Base-by-base conservation (phyloP, 345 rosid species). In the Diplotaxis tenuifolia region DNA sequence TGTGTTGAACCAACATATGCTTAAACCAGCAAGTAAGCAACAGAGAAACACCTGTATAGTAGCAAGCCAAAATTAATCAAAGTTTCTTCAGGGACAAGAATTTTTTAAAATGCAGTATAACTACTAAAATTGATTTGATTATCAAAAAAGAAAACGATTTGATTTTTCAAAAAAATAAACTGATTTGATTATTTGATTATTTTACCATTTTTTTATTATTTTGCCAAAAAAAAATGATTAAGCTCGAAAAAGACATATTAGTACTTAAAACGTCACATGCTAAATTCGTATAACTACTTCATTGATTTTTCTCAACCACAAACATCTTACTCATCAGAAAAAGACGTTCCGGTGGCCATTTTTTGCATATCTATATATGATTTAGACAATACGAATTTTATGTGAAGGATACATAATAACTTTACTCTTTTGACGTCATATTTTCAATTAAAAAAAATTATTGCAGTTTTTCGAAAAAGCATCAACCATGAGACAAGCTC, bases 1-100 rank as follows among this genome's bases (percentile, higher is more conserved):
- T 11, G 98, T 94, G 86, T 94, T 94, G 89, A 94, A 94, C 98
- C 97, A 94, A 58, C 97, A 91, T 50, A 94, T 94, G 79, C 97
- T 91, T 67, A 87, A 80, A 71, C 98, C 98, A 65, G 96, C 88
- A 38, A 89, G 67, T 82, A 94, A 78, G 77, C 98, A 94, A 21
- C 91, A 86, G 9, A 86, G 83, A 67, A 88, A 88, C 65, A 89
- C 90, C 97, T 94, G 90, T 34, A 54, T 25, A 65, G 1, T 42
- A 57, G 7, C 71, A 18, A 72, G 22, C 49, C 16, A 73, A 40
- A 45, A 31, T 29, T 56, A 4, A 11, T 9, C 63, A 40, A 27
- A 42, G 23, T 19, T 62, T 62, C 34, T 42, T 56, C 12, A 19
- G n/a, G 21, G 20, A 65, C 9, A 1, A 15, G 16, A 56, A 20